Percentiles rank a stretch among this genome's conserved stretches.
Conservation (phyloP, 352 stramenopile species). For the Salisapilia sapeloensis region DNA sequence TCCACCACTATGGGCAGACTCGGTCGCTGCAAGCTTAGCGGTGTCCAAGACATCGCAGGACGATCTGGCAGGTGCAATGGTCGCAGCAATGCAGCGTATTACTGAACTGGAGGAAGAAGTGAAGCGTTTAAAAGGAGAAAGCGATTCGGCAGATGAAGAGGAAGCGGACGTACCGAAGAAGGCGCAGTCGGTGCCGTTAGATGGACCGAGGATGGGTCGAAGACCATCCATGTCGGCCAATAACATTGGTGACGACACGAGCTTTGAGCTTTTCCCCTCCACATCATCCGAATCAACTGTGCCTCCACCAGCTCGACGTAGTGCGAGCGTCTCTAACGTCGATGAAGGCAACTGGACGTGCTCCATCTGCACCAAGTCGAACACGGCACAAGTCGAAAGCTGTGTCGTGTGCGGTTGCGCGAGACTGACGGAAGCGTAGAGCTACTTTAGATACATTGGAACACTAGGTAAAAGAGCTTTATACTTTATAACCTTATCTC, state of each 20-base stretch:
- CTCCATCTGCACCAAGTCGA: slow-evolving; percentile 53
- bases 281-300: too few species aligned
- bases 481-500: slow-evolving; percentile 5
- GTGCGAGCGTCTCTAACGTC: too few species aligned
- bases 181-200: too few species aligned
- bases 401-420: slow-evolving; percentile 67
- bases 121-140: slow-evolving; percentile 1
- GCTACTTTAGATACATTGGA: too few species aligned
- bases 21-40: slow-evolving; percentile 1
- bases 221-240: too few species aligned
- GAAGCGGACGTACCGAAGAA: too few species aligned
- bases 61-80: slow-evolving; percentile 42
- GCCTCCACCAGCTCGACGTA: neutral
- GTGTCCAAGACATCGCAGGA: slow-evolving; percentile 13
- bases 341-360: slow-evolving; percentile 28
- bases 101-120: slow-evolving; percentile 36
- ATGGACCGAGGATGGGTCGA: too few species aligned
- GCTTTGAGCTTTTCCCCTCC: too few species aligned
- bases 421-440: neutral
- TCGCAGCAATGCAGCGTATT: slow-evolving; percentile 25
- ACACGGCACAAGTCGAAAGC: slow-evolving; percentile 18
- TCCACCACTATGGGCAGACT: slow-evolving; percentile 17
- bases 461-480: too few species aligned
- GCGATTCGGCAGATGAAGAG: too few species aligned
- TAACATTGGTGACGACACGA: too few species aligned